Evolutionary conservation across 257 asterid species (phyloP).

Genomic region (Pogostemon cablin): DNA sequence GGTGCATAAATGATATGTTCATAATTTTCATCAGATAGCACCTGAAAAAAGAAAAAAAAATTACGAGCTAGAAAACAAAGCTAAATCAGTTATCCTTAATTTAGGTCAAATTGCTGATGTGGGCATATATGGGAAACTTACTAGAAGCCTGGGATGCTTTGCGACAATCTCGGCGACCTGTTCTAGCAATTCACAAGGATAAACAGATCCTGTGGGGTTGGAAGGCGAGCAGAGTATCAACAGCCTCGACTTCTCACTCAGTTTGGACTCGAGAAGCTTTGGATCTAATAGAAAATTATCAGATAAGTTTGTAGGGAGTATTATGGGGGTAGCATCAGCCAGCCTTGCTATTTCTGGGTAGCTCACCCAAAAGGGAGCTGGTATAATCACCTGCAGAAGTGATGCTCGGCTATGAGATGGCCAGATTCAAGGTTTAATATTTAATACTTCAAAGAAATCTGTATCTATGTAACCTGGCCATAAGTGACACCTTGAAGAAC

Average conservation of each 20-base stretch:
- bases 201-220: slow-evolving; percentile 98
- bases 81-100: slow-evolving; percentile 15
- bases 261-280: slow-evolving; percentile 73
- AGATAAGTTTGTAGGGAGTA: slow-evolving; percentile 76
- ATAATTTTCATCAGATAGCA: slow-evolving; percentile 91
- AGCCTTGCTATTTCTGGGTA: slow-evolving; percentile 97
- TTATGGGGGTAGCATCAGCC: slow-evolving; percentile 92
- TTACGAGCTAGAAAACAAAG: slow-evolving; percentile 14
- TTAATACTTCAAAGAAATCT: background rate
- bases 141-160: slow-evolving; percentile 92
- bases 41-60: slow-evolving; percentile 50
- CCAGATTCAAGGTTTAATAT: background rate
- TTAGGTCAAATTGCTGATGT: background rate
- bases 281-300: slow-evolving; percentile 85
- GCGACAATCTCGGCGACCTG: slow-evolving; percentile 88
- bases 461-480: background rate
- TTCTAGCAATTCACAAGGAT: slow-evolving; percentile 80
- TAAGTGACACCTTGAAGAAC: background rate
- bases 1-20: slow-evolving; percentile 96
- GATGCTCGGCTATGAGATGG: slow-evolving; percentile 12
- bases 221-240: slow-evolving; percentile 97
- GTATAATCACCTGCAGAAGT: slow-evolving; percentile 77
- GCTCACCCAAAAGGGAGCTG: slow-evolving; percentile 99
- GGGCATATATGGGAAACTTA: slow-evolving; percentile 39
- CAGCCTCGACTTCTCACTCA: slow-evolving; percentile 82